These are phyloP conservation scores for Leccinum truebloodii DNA, from an alignment of 768 basidiomycete species.

Conservation along the genomic window DNA sequence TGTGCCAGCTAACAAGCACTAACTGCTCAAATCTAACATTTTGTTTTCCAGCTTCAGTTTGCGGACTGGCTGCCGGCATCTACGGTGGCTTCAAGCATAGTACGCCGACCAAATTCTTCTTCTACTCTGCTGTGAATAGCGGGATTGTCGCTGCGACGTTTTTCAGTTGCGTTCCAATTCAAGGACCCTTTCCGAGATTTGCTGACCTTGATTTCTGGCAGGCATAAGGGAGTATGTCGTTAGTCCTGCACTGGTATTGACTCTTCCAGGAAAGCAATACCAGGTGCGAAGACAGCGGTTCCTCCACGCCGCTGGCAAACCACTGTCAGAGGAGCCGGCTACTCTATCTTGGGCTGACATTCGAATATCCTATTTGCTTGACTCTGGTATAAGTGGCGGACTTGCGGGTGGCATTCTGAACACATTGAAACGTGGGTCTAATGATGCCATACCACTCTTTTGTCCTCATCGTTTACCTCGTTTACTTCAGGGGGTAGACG, in stretches of 20 bases:
- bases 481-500: constrained; percentile 54
- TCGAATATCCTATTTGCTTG: constrained; percentile 60
- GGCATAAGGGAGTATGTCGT: constrained; percentile 78
- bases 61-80: constrained; percentile 46
- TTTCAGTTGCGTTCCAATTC: constrained; percentile 58
- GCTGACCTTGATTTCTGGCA: constrained; percentile 30
- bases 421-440: constrained; percentile 54
- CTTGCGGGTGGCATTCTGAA: constrained; percentile 61
- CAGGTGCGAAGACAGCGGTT: constrained; percentile 38
- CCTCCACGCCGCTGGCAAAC: constrained; percentile 24
- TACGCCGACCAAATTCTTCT: constrained; percentile 48
- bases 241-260: constrained; percentile 56
- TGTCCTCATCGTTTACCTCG: constrained; percentile 8
- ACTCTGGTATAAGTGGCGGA: constrained; percentile 73
- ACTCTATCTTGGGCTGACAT: constrained; percentile 51
- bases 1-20: constrained; percentile 5
- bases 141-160: constrained; percentile 72
- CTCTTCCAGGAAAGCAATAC: constrained; percentile 50
- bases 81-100: constrained; percentile 50
- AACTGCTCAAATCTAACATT: constrained; percentile 28
- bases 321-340: constrained; percentile 12
- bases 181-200: not conserved
- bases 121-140: constrained; percentile 69
- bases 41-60: constrained; percentile 51
- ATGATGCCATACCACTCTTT: not conserved